Conservation (phyloP, 306 rosid genomes). For the Spatholobus suberectus region DNA sequence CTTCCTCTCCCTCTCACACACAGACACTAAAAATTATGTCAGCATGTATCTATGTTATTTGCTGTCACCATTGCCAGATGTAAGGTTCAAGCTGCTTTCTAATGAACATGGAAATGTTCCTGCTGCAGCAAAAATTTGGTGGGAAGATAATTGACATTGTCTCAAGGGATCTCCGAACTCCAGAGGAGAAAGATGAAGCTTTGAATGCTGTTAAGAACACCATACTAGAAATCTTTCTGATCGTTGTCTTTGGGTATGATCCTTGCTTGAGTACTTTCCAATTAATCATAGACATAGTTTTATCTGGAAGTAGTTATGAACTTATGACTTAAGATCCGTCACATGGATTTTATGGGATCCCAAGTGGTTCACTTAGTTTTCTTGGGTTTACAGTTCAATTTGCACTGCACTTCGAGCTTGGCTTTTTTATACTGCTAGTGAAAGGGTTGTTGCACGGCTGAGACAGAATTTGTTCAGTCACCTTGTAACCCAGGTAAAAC, state of each 20-base stretch:
- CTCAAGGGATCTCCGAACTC: constrained; percentile 58
- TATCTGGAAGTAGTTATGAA: background rate
- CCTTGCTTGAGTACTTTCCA: constrained; percentile 29
- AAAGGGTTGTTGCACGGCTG: constrained; percentile 79
- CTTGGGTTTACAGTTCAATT: constrained; percentile 62
- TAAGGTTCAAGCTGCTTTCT: constrained; percentile 32
- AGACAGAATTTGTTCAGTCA: constrained; percentile 76
- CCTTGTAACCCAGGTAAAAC: constrained; percentile 69
- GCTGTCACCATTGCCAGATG: constrained; percentile 11
- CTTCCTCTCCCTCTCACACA: background rate
- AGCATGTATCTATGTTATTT: constrained; percentile 31
- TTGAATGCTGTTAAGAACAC: constrained; percentile 68
- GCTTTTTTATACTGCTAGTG: constrained; percentile 85
- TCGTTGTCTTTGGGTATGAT: constrained; percentile 71
- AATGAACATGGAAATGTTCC: constrained; percentile 38
- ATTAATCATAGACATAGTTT: constrained; percentile 12
- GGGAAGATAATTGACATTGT: constrained; percentile 83
- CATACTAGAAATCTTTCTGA: constrained; percentile 60
- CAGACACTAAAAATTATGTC: background rate
- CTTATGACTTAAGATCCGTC: constrained; percentile 28
- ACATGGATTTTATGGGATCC: constrained; percentile 14
- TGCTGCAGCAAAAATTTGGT: constrained; percentile 73
- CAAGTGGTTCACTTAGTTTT: constrained; percentile 37
- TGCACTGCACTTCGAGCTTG: constrained; percentile 82
- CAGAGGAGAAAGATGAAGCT: constrained; percentile 62